These are phyloP conservation scores for Thermothielavioides terrestris DNA, from an alignment of 495 filamentous ascomycete species.

Conservation along the genomic window DNA sequence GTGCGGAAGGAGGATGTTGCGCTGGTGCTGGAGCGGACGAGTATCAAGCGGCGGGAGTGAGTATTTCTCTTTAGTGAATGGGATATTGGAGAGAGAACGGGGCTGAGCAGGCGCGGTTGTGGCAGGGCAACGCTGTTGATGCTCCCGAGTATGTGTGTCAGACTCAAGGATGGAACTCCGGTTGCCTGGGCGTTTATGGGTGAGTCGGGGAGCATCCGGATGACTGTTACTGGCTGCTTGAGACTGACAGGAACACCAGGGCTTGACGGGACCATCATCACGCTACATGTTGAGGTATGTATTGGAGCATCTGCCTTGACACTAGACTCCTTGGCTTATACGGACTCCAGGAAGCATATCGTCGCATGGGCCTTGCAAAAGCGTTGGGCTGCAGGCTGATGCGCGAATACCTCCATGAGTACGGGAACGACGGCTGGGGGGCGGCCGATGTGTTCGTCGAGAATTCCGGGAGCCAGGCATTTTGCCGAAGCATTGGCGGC, in stretches of 20 bases:
- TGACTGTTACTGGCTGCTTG: neutral
- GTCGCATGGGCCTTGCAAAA: slow-evolving; percentile 38
- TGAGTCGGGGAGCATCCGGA: no score
- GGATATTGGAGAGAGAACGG: neutral
- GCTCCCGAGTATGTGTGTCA: slow-evolving; percentile 29
- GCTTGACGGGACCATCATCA: slow-evolving; percentile 27
- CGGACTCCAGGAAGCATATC: slow-evolving; percentile 32
- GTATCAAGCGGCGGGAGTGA: slow-evolving; percentile 29
- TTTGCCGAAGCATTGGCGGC: slow-evolving; percentile 39
- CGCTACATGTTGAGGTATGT: slow-evolving; percentile 30
- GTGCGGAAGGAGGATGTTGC: slow-evolving; percentile 25
- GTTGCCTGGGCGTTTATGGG: slow-evolving; percentile 39
- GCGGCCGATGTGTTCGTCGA: slow-evolving; percentile 36
- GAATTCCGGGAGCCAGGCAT: slow-evolving; percentile 33
- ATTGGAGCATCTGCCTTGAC: neutral
- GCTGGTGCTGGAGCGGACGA: slow-evolving; percentile 27
- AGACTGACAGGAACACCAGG: slow-evolving; percentile 4
- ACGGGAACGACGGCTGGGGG: slow-evolving; percentile 31
- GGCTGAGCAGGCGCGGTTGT: neutral
- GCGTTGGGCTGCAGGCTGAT: slow-evolving; percentile 34
- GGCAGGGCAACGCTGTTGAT: slow-evolving; percentile 28
- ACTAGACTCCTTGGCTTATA: neutral
- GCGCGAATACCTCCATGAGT: slow-evolving; percentile 28
- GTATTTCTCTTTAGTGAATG: slow-evolving; percentile 6
- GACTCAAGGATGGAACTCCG: slow-evolving; percentile 27